A percentile compares a stretch with the other conserved stretches of the same genome.
Conservation (phyloP, 1,284 basidiomycete species). For the Takashimella tepidaria region DNA sequence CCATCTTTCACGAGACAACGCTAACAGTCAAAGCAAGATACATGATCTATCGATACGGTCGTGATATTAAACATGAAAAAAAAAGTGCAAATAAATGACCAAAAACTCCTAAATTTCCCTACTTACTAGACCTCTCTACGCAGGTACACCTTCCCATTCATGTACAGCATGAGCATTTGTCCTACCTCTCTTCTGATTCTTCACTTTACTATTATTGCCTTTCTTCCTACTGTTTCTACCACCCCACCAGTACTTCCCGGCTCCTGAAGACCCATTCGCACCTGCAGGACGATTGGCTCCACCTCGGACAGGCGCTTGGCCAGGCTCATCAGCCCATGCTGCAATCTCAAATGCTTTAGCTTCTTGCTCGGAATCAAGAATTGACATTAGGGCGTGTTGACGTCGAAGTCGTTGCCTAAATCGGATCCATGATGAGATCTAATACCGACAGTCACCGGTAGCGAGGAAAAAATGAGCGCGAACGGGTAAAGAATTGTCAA, state of each 20-base stretch:
- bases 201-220: too few relatives aligned
- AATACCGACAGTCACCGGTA: not conserved
- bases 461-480: not conserved
- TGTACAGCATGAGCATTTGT: constrained; percentile 41
- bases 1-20: too few relatives aligned
- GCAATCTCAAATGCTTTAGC: constrained; percentile 43
- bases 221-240: constrained; percentile 18
- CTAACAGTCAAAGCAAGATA: too few relatives aligned
- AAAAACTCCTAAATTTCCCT: too few relatives aligned
- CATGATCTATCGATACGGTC: too few relatives aligned
- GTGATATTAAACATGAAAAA: too few relatives aligned
- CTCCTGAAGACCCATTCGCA: not conserved
- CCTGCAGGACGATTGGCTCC: not conserved
- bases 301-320: constrained; percentile 26
- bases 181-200: constrained; percentile 28
- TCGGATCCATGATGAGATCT: constrained; percentile 40
- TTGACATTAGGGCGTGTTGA: constrained; percentile 21
- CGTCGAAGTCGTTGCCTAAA: constrained; percentile 32
- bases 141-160: constrained; percentile 43
- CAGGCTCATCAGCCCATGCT: constrained; percentile 41
- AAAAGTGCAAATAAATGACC: too few relatives aligned
- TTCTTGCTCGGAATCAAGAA: constrained; percentile 29
- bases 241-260: constrained; percentile 13
- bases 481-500: not conserved
- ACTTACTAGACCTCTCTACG: constrained; percentile 8